A percentile compares a stretch with the other conserved stretches of the same genome.
Conservation (phyloP, 306 rosid species). For the Pyrus pyrifolia region DNA sequence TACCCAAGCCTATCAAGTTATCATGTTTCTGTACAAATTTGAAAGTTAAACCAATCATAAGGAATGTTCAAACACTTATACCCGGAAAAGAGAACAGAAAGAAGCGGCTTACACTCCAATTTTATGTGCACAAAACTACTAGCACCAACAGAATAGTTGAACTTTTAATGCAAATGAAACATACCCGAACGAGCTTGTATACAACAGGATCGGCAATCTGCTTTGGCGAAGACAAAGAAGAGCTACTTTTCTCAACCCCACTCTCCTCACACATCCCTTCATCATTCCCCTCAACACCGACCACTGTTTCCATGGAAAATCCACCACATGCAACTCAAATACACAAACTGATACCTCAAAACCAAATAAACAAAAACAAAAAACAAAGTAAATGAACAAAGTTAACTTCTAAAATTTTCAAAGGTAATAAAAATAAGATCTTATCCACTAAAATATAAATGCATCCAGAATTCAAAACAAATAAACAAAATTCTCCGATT, state of each 20-base stretch:
- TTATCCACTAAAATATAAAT: not conserved
- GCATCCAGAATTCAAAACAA: not conserved
- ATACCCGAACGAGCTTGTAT: slow-evolving; percentile 98
- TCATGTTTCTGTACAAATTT: not conserved
- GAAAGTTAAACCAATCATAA: not conserved
- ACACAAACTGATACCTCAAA: slow-evolving; percentile 57
- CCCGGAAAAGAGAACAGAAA: not conserved
- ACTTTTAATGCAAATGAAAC: not conserved
- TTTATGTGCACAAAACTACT: too few relatives aligned
- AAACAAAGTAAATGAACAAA: slow-evolving; percentile 21
- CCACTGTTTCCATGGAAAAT: slow-evolving; percentile 83
- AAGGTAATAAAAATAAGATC: not conserved
- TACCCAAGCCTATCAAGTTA: not conserved
- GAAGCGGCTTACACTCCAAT: not conserved
- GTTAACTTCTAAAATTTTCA: slow-evolving; percentile 1
- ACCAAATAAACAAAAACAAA: slow-evolving; percentile 9
- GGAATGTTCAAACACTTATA: not conserved
- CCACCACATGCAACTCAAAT: slow-evolving; percentile 89
- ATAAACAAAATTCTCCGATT: not conserved
- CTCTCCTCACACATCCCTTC: slow-evolving; percentile 59
- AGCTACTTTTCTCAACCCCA: slow-evolving; percentile 49
- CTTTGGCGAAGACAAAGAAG: slow-evolving; percentile 54
- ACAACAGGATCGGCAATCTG: slow-evolving; percentile 80
- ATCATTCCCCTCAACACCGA: slow-evolving; percentile 67
- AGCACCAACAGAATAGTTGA: too few relatives aligned